A percentile compares a stretch with the other conserved stretches of the same genome.
Evolutionary conservation across 805 yeast genomes (phyloP).

Genomic region (Yarrowia hollandica): DNA sequence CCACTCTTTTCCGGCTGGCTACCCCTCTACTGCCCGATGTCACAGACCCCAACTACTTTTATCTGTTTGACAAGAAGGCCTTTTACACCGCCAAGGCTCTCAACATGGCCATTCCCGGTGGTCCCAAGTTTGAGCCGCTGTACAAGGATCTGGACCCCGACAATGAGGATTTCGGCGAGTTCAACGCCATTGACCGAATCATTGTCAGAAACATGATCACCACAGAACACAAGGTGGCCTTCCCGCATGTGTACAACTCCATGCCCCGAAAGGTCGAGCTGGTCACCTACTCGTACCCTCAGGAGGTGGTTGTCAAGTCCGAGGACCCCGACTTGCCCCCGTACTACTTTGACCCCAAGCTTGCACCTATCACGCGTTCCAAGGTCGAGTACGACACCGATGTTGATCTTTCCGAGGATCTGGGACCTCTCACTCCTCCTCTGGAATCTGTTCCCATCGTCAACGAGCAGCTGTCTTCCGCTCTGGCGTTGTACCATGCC

Average conservation of each 20-base stretch:
- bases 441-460: constrained; percentile 51
- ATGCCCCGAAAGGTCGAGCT: constrained; percentile 63
- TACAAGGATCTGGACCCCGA: constrained; percentile 64
- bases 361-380: constrained; percentile 54
- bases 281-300: constrained; percentile 65
- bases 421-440: constrained; percentile 39
- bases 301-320: constrained; percentile 50
- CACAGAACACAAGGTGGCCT: constrained; percentile 85
- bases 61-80: constrained; percentile 74
- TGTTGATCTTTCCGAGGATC: constrained; percentile 45
- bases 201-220: constrained; percentile 75
- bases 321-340: constrained; percentile 55
- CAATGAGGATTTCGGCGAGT: constrained; percentile 79
- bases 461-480: constrained; percentile 51
- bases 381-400: constrained; percentile 41
- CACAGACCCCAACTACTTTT: constrained; percentile 58
- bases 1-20: constrained; percentile 64
- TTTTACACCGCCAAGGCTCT: constrained; percentile 90
- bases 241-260: constrained; percentile 80
- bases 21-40: constrained; percentile 67
- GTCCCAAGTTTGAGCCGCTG: constrained; percentile 92
- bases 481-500: constrained; percentile 72
- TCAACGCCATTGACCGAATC: constrained; percentile 83
- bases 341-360: constrained; percentile 54
- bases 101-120: constrained; percentile 86